A percentile compares a stretch with the other conserved stretches of the same genome.
Conservation (phyloP, 2,329 filamentous ascomycete species). For the Pseudophaeomoniella oleicola region DNA sequence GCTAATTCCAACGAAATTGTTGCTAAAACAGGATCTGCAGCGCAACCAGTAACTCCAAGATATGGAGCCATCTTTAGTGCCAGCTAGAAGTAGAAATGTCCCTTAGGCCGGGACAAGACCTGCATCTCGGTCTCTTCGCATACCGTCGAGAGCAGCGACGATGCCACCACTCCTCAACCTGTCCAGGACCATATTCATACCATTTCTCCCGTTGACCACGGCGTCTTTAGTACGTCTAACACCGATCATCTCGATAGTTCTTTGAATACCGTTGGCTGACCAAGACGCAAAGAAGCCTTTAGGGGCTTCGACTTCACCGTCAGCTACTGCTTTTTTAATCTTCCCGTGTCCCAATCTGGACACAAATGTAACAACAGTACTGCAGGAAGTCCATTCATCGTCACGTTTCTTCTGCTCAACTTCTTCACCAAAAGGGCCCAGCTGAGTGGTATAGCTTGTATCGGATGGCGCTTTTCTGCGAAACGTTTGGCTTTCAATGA, state of each 20-base stretch:
- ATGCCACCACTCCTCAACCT: constrained; percentile 50
- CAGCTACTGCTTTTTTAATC: constrained; percentile 26
- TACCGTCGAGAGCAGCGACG: constrained; percentile 55
- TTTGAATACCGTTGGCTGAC: constrained; percentile 44
- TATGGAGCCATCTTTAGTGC: too few species aligned
- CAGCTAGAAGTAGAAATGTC: too few species aligned
- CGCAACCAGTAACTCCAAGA: too few species aligned
- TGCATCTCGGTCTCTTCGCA: constrained; percentile 45
- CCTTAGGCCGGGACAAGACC: constrained; percentile 15
- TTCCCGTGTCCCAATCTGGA: constrained; percentile 46
- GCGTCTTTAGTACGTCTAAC: constrained; percentile 45
- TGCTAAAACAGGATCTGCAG: too few species aligned
- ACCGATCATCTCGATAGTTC: constrained; percentile 50
- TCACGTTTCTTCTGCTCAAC: constrained; percentile 18
- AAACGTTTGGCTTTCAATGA: constrained; percentile 47
- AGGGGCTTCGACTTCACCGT: constrained; percentile 34
- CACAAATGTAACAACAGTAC: constrained; percentile 46
- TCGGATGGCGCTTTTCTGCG: constrained; percentile 23
- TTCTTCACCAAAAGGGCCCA: constrained; percentile 4
- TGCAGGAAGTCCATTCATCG: constrained; percentile 39
- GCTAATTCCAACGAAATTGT: too few species aligned
- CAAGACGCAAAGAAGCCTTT: constrained; percentile 44
- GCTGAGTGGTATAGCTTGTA: constrained; percentile 8
- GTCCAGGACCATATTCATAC: constrained; percentile 53
- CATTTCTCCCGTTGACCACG: constrained; percentile 47